Evolutionary conservation across 257 asterid species (phyloP).

Genomic region (Lithospermum erythrorhizon): DNA sequence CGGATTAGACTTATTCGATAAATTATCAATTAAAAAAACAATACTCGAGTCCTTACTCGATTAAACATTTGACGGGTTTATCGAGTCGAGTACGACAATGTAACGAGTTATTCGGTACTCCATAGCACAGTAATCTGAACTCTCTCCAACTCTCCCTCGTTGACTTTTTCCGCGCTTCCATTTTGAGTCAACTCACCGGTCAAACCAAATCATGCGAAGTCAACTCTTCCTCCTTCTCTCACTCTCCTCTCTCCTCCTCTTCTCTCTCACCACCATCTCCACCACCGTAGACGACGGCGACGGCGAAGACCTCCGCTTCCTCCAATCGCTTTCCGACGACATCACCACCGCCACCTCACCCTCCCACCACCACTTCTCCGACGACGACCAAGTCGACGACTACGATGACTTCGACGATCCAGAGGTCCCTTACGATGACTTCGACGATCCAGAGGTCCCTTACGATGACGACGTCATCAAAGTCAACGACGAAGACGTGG

Average conservation of each 20-base stretch:
- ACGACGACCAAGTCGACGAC: conserved; percentile 27
- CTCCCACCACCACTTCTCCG: conserved; percentile 29
- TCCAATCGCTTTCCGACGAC: conserved; percentile 44
- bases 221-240: background rate
- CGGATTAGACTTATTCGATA: too few species aligned
- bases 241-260: background rate
- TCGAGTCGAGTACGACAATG: too few species aligned
- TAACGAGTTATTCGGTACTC: too few species aligned
- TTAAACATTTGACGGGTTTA: too few species aligned
- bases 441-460: conserved; percentile 1
- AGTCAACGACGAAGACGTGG: conserved; percentile 68
- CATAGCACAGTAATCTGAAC: too few species aligned
- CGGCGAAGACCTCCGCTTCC: conserved; percentile 77
- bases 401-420: conserved; percentile 46
- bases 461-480: conserved; percentile 20
- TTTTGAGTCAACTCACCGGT: too few species aligned
- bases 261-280: background rate
- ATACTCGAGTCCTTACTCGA: too few species aligned
- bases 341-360: conserved; percentile 11
- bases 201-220: background rate
- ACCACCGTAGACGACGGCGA: conserved; percentile 21
- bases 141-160: too few species aligned
- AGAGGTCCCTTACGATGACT: conserved; percentile 3
- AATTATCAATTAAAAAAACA: too few species aligned
- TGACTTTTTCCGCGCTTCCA: too few species aligned